phyloP scores from a whole-genome alignment of 2,329 filamentous ascomycete genomes.

The Diatrype stigma region DNA sequence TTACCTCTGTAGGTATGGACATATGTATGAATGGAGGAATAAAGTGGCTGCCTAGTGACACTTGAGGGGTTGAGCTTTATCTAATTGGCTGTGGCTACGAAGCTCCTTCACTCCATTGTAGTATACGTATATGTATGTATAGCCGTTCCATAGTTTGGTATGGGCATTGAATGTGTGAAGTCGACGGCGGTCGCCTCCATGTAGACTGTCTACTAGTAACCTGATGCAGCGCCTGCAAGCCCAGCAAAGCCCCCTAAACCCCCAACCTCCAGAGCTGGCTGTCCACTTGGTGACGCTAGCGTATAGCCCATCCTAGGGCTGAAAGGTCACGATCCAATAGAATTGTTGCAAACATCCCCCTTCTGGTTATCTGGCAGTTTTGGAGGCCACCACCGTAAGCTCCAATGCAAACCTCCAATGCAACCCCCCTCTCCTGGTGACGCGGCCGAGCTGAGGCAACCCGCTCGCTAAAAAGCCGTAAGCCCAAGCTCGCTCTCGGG shows the following conservation, averaged over 20 bases:
- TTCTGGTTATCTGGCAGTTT: not conserved
- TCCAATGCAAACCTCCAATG: constrained; percentile 2
- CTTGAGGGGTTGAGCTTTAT: not conserved
- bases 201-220: too few relatives aligned
- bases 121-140: not conserved
- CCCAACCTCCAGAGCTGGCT: not conserved
- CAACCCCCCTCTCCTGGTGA: constrained; percentile 7
- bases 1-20: not conserved
- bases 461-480: too few relatives aligned
- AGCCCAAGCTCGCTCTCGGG: not conserved
- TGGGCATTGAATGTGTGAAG: not conserved
- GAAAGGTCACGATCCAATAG: not conserved
- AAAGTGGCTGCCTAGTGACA: not conserved
- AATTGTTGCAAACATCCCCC: constrained; percentile 2
- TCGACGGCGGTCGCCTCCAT: not conserved
- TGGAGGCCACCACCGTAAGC: constrained; percentile 4
- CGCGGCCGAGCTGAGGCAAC: constrained; percentile 11
- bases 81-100: not conserved
- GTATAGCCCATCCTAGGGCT: not conserved
- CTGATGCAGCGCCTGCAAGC: not conserved
- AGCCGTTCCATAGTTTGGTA: too few relatives aligned
- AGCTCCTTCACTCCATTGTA: not conserved
- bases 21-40: not conserved
- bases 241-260: not conserved
- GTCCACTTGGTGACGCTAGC: not conserved